phyloP scores from a whole-genome alignment of 192 early-diverging fungal genomes.

The Entomortierella lignicola region DNA sequence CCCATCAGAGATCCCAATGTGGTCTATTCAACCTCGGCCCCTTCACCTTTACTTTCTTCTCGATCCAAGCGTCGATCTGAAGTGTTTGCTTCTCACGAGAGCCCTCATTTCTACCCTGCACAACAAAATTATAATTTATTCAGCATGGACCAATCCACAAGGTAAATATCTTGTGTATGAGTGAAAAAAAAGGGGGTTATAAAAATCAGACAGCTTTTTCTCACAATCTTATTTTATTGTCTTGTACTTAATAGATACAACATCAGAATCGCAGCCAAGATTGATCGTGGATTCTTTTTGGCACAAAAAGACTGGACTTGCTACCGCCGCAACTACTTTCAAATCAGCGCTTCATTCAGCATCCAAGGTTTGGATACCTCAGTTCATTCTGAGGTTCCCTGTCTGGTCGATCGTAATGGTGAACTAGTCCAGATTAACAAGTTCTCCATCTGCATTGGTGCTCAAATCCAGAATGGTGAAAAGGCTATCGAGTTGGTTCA shows the following conservation, averaged over 20 bases:
- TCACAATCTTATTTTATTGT: background rate
- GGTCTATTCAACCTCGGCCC: slow-evolving; percentile 5
- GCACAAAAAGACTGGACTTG: slow-evolving; percentile 93
- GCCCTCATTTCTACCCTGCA: slow-evolving; percentile 77
- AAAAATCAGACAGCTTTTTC: background rate
- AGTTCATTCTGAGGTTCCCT: slow-evolving; percentile 64
- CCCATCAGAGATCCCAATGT: slow-evolving; percentile 7
- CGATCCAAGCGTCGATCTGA: slow-evolving; percentile 39
- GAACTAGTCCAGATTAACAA: slow-evolving; percentile 65
- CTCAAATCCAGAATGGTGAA: slow-evolving; percentile 77
- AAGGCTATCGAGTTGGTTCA: slow-evolving; percentile 86
- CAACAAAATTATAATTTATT: slow-evolving; percentile 73
- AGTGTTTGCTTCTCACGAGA: slow-evolving; percentile 62
- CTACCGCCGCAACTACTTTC: slow-evolving; percentile 96
- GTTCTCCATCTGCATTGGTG: slow-evolving; percentile 83
- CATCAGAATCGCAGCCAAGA: slow-evolving; percentile 75
- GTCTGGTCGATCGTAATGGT: slow-evolving; percentile 72
- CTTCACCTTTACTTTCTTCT: slow-evolving; percentile 7
- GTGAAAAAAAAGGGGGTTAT: background rate
- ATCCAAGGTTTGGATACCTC: slow-evolving; percentile 58
- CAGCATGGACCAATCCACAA: slow-evolving; percentile 69
- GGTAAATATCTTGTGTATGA: slow-evolving; percentile 41
- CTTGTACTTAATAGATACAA: slow-evolving; percentile 59
- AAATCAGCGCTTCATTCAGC: slow-evolving; percentile 77
- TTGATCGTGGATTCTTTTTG: slow-evolving; percentile 94